Evolutionary conservation across 2,329 filamentous ascomycete genomes (phyloP), one percentile per base, ranked within the genome.

Genomic region (Cordyceps pruinosa): DNA sequence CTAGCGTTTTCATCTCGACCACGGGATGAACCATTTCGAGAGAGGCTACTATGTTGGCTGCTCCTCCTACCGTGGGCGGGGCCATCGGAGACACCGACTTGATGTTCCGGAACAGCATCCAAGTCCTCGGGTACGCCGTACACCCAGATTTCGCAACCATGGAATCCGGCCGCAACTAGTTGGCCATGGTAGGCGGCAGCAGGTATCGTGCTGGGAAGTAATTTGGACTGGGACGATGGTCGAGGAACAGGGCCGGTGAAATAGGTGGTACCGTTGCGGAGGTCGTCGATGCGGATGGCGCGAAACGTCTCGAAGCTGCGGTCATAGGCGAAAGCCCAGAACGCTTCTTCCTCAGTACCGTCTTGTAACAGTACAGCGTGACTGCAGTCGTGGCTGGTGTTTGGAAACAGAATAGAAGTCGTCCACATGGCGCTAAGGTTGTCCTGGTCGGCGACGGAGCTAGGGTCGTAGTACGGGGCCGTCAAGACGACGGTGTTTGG

Each of bases 331-430:
- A 93, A 87, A 0, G 88, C 82, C 87, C 88, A 93, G 59, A 77
- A 81, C 26, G 87, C 84, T 68, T 90, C 88, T 56, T 84, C 81
- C 39, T 81, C 73, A 50, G 73, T 75, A 5, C 80, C 80, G 59
- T 83, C 77, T 62, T 84, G 82, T 17, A 93, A 74, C 46, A 93
- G 70, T 1, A 88, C 84, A 21, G 88, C 87, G 70, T 92, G 88
- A 63, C 87, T 90, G 66, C 88, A 91, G 62, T 89, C 86, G 50
- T 84, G 82, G 62, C 86, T 90, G n/a, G 84, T 86, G 63, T 91
- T 89, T 4, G 89, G 89, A 57, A 93, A 93, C 3, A 94, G 74
- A 46, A 94, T 92, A 34, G 90, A 91, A 0, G 88, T 90, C 7
- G 89, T 93, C 89, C 89, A 94, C 66, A 93, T 80, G 25, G 86